These are phyloP conservation scores for Acer negundo DNA, from an alignment of 345 rosid genomes.

Conservation along the genomic window DNA sequence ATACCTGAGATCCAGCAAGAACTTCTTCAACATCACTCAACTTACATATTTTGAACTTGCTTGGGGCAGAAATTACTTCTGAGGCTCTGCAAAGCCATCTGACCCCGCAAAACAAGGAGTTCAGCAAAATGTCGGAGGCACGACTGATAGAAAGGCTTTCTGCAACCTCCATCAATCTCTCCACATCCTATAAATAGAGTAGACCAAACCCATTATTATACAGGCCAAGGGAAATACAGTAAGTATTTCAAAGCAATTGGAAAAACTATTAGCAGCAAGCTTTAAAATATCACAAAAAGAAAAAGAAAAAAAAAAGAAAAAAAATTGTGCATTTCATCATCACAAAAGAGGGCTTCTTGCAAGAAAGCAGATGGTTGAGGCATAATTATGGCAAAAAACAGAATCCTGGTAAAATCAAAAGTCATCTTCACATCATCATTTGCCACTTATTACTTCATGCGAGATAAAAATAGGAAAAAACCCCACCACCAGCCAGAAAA, in stretches of 20 bases:
- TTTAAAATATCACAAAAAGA: neutral
- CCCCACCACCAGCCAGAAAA: neutral
- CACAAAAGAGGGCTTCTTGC: conserved; percentile 5
- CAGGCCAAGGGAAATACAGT: conserved; percentile 4
- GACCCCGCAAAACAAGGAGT: conserved; percentile 41
- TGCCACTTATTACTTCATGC: neutral
- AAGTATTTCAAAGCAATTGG: neutral
- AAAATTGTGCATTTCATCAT: neutral
- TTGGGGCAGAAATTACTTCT: conserved; percentile 34
- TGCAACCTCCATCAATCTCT: conserved; percentile 41
- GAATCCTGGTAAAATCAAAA: neutral
- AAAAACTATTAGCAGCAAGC: neutral
- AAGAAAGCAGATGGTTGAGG: neutral
- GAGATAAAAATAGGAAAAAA: neutral
- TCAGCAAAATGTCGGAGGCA: conserved; percentile 33
- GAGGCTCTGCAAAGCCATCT: conserved; percentile 62
- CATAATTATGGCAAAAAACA: neutral
- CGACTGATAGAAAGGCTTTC: conserved; percentile 30
- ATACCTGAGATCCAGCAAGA: conserved; percentile 56
- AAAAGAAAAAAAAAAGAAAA: neutral
- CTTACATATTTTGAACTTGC: conserved; percentile 39
- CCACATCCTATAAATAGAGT: conserved; percentile 50
- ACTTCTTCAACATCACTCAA: conserved; percentile 56
- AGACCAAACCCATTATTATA: conserved; percentile 11
- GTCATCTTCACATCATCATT: neutral